These are phyloP conservation scores for Colletotrichum sublineola DNA, from an alignment of 2,329 filamentous ascomycete species.

Conservation along the genomic window DNA sequence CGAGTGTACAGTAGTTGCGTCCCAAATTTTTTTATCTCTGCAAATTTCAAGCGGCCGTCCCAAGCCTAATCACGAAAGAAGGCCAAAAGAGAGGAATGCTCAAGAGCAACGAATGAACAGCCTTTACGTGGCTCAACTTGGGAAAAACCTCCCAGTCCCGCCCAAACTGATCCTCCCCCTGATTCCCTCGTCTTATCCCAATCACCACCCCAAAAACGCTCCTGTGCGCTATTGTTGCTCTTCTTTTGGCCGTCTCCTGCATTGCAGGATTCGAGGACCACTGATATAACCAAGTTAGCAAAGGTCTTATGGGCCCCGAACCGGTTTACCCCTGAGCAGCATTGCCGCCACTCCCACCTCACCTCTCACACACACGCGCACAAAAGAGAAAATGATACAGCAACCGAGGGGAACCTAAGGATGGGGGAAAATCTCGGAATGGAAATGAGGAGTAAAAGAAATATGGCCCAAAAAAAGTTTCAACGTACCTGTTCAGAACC, in stretches of 20 bases:
- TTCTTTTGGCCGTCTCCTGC: constrained; percentile 1
- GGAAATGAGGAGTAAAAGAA: constrained; percentile 5
- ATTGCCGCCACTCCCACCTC: constrained; percentile 14
- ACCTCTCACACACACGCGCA: constrained; percentile 3
- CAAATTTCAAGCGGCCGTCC: constrained; percentile 20
- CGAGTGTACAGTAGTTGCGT: constrained; percentile 24
- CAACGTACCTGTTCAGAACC: constrained; percentile 31
- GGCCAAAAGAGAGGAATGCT: constrained; percentile 9
- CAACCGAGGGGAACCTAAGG: background rate
- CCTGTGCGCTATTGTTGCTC: background rate
- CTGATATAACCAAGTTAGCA: constrained; percentile 37
- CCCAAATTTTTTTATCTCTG: constrained; percentile 26
- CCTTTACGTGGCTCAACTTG: constrained; percentile 42
- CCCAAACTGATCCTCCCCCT: constrained; percentile 15
- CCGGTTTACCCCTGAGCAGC: constrained; percentile 25
- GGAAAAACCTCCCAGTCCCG: constrained; percentile 38
- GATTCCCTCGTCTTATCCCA: constrained; percentile 11
- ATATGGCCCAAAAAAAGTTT: constrained; percentile 2
- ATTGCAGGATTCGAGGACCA: constrained; percentile 19
- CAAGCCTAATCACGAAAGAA: constrained; percentile 17
- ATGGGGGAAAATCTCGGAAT: constrained; percentile 13
- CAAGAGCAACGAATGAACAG: constrained; percentile 38
- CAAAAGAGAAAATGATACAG: background rate
- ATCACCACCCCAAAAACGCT: background rate
- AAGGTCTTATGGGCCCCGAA: constrained; percentile 5